Percentiles rank a stretch among this genome's conserved stretches.
These are phyloP conservation scores for Metschnikowia noctiluminum DNA, from an alignment of 805 yeast species.

Conservation along the genomic window DNA sequence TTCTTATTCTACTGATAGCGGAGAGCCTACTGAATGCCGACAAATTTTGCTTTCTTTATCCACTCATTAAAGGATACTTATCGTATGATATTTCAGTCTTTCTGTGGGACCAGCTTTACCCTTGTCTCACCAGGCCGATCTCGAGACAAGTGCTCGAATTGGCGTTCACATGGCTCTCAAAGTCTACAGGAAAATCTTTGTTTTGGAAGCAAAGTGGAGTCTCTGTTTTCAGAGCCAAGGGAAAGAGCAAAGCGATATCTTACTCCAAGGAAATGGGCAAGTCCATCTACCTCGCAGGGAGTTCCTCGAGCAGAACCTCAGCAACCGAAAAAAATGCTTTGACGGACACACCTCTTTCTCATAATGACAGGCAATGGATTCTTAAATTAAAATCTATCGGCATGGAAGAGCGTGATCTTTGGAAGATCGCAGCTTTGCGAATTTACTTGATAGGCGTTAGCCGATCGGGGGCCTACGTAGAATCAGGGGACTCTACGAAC, in stretches of 20 bases:
- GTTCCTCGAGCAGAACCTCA: constrained; percentile 3
- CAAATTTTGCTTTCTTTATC: constrained; percentile 76
- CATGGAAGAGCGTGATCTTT: constrained; percentile 62
- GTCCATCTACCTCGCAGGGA: constrained; percentile 30
- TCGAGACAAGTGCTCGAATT: constrained; percentile 62
- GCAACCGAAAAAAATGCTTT: neutral
- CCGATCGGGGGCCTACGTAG: constrained; percentile 8
- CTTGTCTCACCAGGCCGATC: constrained; percentile 66
- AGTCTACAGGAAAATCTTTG: constrained; percentile 56
- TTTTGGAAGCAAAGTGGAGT: constrained; percentile 64
- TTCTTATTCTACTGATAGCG: constrained; percentile 59
- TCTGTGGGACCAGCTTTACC: constrained; percentile 60
- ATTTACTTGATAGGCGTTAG: constrained; percentile 54
- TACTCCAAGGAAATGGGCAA: constrained; percentile 35
- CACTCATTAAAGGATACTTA: constrained; percentile 71
- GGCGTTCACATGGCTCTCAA: constrained; percentile 67
- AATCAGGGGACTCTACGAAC: constrained; percentile 13
- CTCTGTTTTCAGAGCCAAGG: constrained; percentile 16
- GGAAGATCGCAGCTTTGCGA: constrained; percentile 76
- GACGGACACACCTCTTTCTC: constrained; percentile 41
- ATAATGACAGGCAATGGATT: constrained; percentile 72
- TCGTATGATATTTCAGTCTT: constrained; percentile 72
- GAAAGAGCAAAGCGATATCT: constrained; percentile 22
- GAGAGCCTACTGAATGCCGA: constrained; percentile 71
- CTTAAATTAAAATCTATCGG: constrained; percentile 72